Evolutionary conservation across 352 stramenopile genomes (phyloP).

Genomic region (Phytopythium vexans): DNA sequence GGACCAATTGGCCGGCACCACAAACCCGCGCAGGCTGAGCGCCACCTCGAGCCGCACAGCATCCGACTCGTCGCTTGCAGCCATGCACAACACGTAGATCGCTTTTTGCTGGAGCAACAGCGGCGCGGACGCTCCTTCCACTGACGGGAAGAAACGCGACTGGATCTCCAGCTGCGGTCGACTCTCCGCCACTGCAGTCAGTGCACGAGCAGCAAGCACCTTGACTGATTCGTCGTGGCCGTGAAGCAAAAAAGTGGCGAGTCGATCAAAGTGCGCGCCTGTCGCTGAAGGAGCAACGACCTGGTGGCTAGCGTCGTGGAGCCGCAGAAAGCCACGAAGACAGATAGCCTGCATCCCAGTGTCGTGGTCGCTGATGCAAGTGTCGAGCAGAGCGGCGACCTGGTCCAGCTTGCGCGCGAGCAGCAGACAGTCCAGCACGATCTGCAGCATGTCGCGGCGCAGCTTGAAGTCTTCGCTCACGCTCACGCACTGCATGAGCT

Average conservation of each 20-base stretch:
- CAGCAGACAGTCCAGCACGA: conserved; percentile 71
- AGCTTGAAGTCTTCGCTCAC: conserved; percentile 75
- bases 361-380: conserved; percentile 59
- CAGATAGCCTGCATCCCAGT: conserved; percentile 47
- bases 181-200: conserved; percentile 23
- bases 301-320: conserved; percentile 34
- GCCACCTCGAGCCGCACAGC: conserved; percentile 39
- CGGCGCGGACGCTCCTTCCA: neutral
- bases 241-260: conserved; percentile 31
- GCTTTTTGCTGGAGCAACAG: conserved; percentile 32
- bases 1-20: conserved; percentile 1
- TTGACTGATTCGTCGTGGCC: conserved; percentile 23
- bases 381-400: conserved; percentile 37
- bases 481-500: conserved; percentile 76
- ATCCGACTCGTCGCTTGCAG: conserved; percentile 23
- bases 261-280: conserved; percentile 27
- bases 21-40: conserved; percentile 27
- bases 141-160: conserved; percentile 23
- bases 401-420: conserved; percentile 31
- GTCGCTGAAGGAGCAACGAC: conserved; percentile 5
- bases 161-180: conserved; percentile 19
- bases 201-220: conserved; percentile 27
- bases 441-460: conserved; percentile 63
- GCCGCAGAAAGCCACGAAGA: conserved; percentile 48
- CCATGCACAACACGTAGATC: conserved; percentile 47